Evolutionary conservation across 176 grass and related monocot species (phyloP).

Genomic region (Metroxylon sagu): DNA sequence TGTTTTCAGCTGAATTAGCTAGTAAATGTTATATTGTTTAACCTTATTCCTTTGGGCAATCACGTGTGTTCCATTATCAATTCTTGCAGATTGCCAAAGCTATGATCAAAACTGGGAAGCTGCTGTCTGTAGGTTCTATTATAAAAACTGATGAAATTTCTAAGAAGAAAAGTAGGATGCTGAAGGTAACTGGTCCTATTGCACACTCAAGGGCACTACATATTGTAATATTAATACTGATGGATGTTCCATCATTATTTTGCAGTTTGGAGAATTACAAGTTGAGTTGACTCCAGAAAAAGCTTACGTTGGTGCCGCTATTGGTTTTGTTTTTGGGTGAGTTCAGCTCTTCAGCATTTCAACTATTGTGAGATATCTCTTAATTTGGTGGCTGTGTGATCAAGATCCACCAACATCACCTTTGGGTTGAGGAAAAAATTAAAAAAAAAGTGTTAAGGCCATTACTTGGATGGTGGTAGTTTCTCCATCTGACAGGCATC

Average conservation of each 20-base stretch:
- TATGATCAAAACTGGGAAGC: conserved; percentile 81
- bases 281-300: conserved; percentile 58
- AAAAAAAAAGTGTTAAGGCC: too few species aligned
- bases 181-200: conserved; percentile 41
- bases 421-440: too few species aligned
- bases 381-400: too few species aligned
- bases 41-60: too few species aligned
- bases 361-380: neutral
- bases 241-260: neutral
- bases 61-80: neutral
- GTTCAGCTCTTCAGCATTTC: conserved; percentile 1
- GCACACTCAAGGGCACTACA: too few species aligned
- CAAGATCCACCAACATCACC: too few species aligned
- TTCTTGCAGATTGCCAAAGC: conserved; percentile 56
- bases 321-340: conserved; percentile 69
- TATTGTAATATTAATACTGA: too few species aligned
- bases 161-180: conserved; percentile 47
- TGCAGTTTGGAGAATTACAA: conserved; percentile 72
- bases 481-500: too few species aligned
- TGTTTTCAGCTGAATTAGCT: too few species aligned
- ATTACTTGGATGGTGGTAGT: too few species aligned
- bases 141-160: conserved; percentile 38
- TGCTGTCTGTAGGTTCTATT: conserved; percentile 33
- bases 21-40: too few species aligned
- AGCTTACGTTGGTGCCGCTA: conserved; percentile 56